These are phyloP conservation scores for Suillus ampliporus DNA, from an alignment of 768 basidiomycete species.

Conservation along the genomic window DNA sequence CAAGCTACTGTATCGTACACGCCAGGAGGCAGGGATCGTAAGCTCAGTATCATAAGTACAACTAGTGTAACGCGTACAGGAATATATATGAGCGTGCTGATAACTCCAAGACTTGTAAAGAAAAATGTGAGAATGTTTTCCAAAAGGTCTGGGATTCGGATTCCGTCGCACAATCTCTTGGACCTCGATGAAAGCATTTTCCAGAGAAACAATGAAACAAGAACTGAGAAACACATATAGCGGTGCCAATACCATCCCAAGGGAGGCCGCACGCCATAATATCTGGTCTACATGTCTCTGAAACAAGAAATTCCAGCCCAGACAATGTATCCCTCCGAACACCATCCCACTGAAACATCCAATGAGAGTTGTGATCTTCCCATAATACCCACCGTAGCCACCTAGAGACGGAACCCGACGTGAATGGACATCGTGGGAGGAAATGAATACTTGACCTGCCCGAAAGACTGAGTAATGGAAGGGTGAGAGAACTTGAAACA, in stretches of 20 bases:
- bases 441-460: accelerated
- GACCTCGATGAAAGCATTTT: no score
- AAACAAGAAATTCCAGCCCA: slow-evolving; percentile 28
- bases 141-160: no score
- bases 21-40: slow-evolving; percentile 19
- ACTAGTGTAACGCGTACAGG: slow-evolving; percentile 17
- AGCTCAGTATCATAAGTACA: slow-evolving; percentile 14
- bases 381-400: not conserved
- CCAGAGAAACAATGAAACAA: no score
- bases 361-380: not conserved
- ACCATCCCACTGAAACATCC: slow-evolving; percentile 14
- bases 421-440: not conserved
- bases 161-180: no score
- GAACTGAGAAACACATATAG: no score
- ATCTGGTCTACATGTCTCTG: slow-evolving; percentile 20
- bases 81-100: slow-evolving; percentile 13
- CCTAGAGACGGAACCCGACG: slow-evolving; percentile 2
- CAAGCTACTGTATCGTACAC: slow-evolving; percentile 22
- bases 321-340: slow-evolving; percentile 35
- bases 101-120: no score
- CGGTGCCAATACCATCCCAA: slow-evolving; percentile 18
- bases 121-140: no score
- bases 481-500: no score
- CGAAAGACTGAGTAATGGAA: not conserved
- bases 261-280: slow-evolving; percentile 31